phyloP scores from a whole-genome alignment of 352 stramenopile species.

The Pythium vanterpoolii region DNA sequence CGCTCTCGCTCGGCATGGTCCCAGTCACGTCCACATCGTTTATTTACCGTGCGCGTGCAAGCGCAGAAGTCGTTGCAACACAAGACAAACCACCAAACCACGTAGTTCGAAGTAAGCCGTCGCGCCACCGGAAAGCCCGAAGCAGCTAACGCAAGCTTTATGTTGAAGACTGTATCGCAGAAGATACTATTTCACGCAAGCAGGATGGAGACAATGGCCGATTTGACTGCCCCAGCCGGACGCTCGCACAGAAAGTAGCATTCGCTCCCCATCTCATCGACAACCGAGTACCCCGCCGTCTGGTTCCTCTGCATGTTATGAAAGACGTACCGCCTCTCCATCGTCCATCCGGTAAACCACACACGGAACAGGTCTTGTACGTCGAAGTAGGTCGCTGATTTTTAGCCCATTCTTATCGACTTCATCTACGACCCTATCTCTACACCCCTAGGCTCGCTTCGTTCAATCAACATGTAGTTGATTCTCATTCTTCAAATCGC shows the following conservation, averaged over 20 bases:
- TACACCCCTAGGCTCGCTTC: neutral
- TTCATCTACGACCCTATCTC: neutral
- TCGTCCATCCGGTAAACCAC: neutral
- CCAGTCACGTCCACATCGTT: slow-evolving; percentile 70
- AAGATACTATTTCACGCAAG: neutral
- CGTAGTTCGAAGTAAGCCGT: neutral
- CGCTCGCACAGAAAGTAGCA: too few relatives aligned
- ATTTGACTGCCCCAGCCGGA: too few relatives aligned
- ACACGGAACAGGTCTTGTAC: too few relatives aligned
- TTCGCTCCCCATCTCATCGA: too few relatives aligned
- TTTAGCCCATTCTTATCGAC: too few relatives aligned
- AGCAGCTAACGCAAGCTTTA: neutral
- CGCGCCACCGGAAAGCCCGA: slow-evolving; percentile 9
- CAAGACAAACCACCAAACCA: neutral
- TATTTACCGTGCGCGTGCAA: slow-evolving; percentile 29
- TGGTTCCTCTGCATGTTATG: too few relatives aligned
- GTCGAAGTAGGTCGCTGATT: neutral
- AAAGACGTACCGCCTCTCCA: too few relatives aligned
- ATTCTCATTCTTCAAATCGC: slow-evolving; percentile 49
- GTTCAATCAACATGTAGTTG: neutral
- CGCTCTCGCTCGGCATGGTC: slow-evolving; percentile 71
- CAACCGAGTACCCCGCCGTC: too few relatives aligned
- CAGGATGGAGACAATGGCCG: too few relatives aligned
- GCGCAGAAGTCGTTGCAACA: neutral
- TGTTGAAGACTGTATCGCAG: neutral